Percentiles rank a stretch among this genome's conserved stretches.
Evolutionary conservation across 805 yeast species (phyloP).

Genomic region (Cyberlindnera sargentensis): DNA sequence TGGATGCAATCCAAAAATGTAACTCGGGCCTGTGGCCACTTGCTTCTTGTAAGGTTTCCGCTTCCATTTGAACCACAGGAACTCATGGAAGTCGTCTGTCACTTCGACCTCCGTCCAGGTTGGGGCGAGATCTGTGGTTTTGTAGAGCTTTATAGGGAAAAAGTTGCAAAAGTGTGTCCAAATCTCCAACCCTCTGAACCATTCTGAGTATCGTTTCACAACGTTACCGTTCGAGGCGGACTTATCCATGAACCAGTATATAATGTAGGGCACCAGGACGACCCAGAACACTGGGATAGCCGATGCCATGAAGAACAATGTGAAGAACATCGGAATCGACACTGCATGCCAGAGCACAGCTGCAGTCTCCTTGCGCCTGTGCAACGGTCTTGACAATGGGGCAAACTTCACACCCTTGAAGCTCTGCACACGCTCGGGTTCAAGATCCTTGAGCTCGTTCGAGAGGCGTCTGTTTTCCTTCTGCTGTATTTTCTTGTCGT

Average conservation of each 20-base stretch:
- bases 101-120: conserved; percentile 43
- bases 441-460: conserved; percentile 1
- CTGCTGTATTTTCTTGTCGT: no score
- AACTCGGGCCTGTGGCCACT: conserved; percentile 56
- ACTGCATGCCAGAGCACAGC: conserved; percentile 70
- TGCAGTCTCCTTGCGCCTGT: conserved; percentile 56
- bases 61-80: conserved; percentile 16
- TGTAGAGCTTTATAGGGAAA: conserved; percentile 72
- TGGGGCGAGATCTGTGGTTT: conserved; percentile 64
- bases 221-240: conserved; percentile 74
- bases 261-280: conserved; percentile 52
- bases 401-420: conserved; percentile 34
- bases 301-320: conserved; percentile 49
- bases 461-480: background rate
- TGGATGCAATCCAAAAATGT: conserved; percentile 91
- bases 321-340: conserved; percentile 52
- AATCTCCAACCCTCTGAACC: conserved; percentile 47
- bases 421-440: background rate
- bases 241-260: conserved; percentile 51
- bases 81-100: conserved; percentile 14
- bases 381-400: conserved; percentile 48
- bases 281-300: conserved; percentile 66
- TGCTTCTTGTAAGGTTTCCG: conserved; percentile 23
- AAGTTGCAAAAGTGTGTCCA: conserved; percentile 74
- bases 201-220: conserved; percentile 44